phyloP scores from a whole-genome alignment of 2,329 filamentous ascomycete species.

The Pseudofabraea citricarpa region DNA sequence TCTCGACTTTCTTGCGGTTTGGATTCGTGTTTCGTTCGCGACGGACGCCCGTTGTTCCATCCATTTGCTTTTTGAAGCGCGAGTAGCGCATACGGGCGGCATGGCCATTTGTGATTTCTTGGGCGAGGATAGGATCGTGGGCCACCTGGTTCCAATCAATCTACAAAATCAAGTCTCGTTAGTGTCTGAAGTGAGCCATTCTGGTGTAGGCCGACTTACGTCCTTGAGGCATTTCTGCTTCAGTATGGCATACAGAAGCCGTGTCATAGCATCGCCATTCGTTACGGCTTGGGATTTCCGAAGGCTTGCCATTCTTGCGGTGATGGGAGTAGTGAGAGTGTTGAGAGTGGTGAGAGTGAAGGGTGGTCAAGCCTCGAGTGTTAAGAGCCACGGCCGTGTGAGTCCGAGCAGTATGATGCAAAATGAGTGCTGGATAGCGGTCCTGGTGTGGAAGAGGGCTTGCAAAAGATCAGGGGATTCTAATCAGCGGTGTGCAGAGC shows the following conservation, averaged over 20 bases:
- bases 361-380: too few relatives aligned
- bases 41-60: slow-evolving; percentile 30
- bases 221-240: slow-evolving; percentile 49
- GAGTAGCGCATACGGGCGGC: slow-evolving; percentile 53
- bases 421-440: not conserved
- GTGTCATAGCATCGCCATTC: slow-evolving; percentile 42
- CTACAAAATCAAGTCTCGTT: slow-evolving; percentile 25
- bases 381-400: too few relatives aligned
- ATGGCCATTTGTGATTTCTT: slow-evolving; percentile 50
- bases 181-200: not conserved
- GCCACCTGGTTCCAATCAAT: slow-evolving; percentile 50
- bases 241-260: slow-evolving; percentile 50
- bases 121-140: slow-evolving; percentile 26
- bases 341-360: not conserved
- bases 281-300: slow-evolving; percentile 34
- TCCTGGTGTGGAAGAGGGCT: too few relatives aligned
- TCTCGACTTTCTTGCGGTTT: slow-evolving; percentile 18
- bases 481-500: slow-evolving; percentile 17
- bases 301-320: slow-evolving; percentile 23
- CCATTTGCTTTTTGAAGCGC: slow-evolving; percentile 48
- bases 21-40: slow-evolving; percentile 11
- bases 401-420: not conserved
- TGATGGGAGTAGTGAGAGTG: not conserved
- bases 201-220: slow-evolving; percentile 27
- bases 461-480: not conserved